These are phyloP conservation scores for Trichophyton simii DNA, from an alignment of 2,329 filamentous ascomycete species.

Conservation along the genomic window DNA sequence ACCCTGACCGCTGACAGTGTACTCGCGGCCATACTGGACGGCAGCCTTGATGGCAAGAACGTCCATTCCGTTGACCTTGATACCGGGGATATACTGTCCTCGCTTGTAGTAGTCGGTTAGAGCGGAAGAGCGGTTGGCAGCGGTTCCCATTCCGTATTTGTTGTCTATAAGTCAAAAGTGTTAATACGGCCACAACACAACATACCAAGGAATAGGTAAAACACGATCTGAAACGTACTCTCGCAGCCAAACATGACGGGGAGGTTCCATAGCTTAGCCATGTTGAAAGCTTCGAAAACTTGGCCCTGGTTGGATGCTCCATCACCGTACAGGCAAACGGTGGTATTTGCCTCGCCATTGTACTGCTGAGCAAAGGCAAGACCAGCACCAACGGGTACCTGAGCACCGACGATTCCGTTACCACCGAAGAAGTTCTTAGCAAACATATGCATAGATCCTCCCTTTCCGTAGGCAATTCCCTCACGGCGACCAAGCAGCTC, in stretches of 20 bases:
- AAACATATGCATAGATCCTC: constrained; percentile 99
- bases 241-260: constrained; percentile 95
- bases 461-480: constrained; percentile 97
- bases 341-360: constrained; percentile 70
- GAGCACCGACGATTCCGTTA: constrained; percentile 97
- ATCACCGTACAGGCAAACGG: constrained; percentile 88
- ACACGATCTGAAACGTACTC: constrained; percentile 51
- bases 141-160: constrained; percentile 99
- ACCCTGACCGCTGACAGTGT: constrained; percentile 68
- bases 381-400: constrained; percentile 93
- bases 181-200: not conserved
- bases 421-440: constrained; percentile 94
- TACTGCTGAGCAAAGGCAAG: constrained; percentile 97
- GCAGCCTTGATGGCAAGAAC: constrained; percentile 95
- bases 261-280: constrained; percentile 98
- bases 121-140: constrained; percentile 83
- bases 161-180: constrained; percentile 55
- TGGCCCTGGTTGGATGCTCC: constrained; percentile 98
- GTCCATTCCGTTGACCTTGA: constrained; percentile 99
- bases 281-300: constrained; percentile 99
- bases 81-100: constrained; percentile 96
- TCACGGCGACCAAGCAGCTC: constrained; percentile 89
- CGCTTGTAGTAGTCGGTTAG: constrained; percentile 99
- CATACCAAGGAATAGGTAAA: not conserved
- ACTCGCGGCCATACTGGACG: constrained; percentile 86